Evolutionary conservation across 2,329 filamentous ascomycete species (phyloP).

Genomic region (Elsinoe arachidis): DNA sequence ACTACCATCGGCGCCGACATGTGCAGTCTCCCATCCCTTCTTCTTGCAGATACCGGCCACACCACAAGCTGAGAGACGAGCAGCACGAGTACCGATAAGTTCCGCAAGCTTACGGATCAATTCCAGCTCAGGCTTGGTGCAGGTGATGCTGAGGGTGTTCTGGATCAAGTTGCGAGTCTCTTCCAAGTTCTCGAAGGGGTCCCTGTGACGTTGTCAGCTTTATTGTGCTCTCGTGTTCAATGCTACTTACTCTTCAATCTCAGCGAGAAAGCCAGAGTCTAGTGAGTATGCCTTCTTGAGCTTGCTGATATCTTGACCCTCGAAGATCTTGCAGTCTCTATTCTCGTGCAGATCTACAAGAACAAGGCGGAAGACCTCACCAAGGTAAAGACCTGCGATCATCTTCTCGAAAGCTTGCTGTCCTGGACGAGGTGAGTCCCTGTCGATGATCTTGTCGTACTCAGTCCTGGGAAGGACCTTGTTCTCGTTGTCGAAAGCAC

Average conservation of each 20-base stretch:
- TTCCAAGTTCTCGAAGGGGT: conserved; percentile 89
- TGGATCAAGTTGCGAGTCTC: conserved; percentile 80
- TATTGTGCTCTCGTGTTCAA: not conserved
- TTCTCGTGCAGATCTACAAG: conserved; percentile 53
- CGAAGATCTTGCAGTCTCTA: conserved; percentile 59
- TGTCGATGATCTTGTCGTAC: conserved; percentile 43
- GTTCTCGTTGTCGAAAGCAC: conserved; percentile 92
- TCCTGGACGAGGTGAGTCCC: conserved; percentile 36
- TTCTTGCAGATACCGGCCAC: conserved; percentile 95
- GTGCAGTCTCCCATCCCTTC: conserved; percentile 79
- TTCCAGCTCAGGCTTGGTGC: conserved; percentile 73
- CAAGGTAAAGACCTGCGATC: conserved; percentile 38
- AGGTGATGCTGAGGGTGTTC: conserved; percentile 61
- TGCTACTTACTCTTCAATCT: conserved; percentile 61
- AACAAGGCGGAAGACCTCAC: conserved; percentile 38
- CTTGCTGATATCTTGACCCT: conserved; percentile 68
- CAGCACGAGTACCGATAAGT: conserved; percentile 88
- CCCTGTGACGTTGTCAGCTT: conserved; percentile 41
- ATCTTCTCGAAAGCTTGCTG: conserved; percentile 41
- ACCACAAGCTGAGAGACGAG: conserved; percentile 86
- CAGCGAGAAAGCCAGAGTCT: conserved; percentile 86
- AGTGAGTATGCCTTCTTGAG: conserved; percentile 82
- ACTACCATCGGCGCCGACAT: conserved; percentile 92
- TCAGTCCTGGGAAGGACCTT: conserved; percentile 74
- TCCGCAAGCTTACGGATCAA: conserved; percentile 82